Evolutionary conservation across 495 filamentous ascomycete genomes (phyloP), one percentile per base, ranked within the genome.

Genomic region (Penicillium bialowiezense): DNA sequence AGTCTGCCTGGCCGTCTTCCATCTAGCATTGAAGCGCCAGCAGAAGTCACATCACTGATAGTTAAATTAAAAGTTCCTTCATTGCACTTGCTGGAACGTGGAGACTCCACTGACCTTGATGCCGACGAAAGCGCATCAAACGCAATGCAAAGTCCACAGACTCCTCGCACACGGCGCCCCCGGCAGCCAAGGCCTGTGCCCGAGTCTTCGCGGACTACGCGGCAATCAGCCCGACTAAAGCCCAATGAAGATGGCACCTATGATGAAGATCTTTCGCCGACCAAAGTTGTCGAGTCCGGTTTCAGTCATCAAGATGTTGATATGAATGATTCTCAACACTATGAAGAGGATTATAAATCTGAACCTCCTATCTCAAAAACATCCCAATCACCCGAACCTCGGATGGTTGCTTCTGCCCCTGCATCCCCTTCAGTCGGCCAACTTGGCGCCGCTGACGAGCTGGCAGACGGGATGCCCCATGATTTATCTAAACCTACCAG

Each of bases 141-240:
- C 35, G 43, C 14, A 38, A 51, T 46, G n/a, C 58, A 54, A 37
- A 54, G 51, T 29, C 57, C 47, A 35, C 58, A 62, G 41, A 56
- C 64, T 2, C 54, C 58, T 32, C 47, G 51, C 39, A 19, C 34
- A 19, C 46, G 54, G 20, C 57, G 55, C 48, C 48, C 55, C 21
- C 55, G 58, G 48, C 52, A 59, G 8, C 46, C 55, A 1, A 34
- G 56, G 47, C 51, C 50, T 35, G 62, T 65, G 6, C 68, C 68
- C 15, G 69, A 71, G 49, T 70, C 69, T 8, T 71, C 71, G 7
- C 61, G 68, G 17, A 66, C 64, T 18, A 71, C 69, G 7, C 63
- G 71, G 19, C 63, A 68, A 41, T 72, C 72, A 2, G 58, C 67
- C 15, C 59, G 70, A 44, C 51, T 70, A 15, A 69, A 58, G 48